phyloP scores from a whole-genome alignment of 257 asterid genomes.

The Thymus mandschuricus region DNA sequence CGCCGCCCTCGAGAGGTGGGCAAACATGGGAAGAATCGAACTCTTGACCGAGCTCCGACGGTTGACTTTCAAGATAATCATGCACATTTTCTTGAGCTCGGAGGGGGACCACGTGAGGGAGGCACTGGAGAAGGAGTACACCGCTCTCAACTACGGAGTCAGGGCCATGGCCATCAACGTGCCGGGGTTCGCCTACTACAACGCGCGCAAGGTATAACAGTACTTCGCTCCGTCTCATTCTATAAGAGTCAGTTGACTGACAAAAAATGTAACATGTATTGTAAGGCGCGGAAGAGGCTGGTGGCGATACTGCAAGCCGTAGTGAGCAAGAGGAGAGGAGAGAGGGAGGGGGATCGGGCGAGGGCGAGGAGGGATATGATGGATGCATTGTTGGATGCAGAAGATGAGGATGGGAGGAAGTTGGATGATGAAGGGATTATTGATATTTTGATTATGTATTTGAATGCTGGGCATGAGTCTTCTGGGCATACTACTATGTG shows the following conservation, averaged over 20 bases:
- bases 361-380: slow-evolving; percentile 65
- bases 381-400: slow-evolving; percentile 71
- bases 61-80: slow-evolving; percentile 78
- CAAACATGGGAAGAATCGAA: slow-evolving; percentile 64
- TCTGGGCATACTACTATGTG: slow-evolving; percentile 88
- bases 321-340: slow-evolving; percentile 57
- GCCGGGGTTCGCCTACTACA: slow-evolving; percentile 80
- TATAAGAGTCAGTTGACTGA: too few relatives aligned
- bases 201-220: slow-evolving; percentile 68
- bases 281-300: slow-evolving; percentile 68
- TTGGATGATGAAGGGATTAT: slow-evolving; percentile 77
- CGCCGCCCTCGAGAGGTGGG: slow-evolving; percentile 64
- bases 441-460: slow-evolving; percentile 78
- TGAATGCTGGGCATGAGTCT: slow-evolving; percentile 97
- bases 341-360: slow-evolving; percentile 25
- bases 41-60: slow-evolving; percentile 64
- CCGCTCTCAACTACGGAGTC: slow-evolving; percentile 68
- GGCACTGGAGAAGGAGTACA: slow-evolving; percentile 71
- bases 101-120: slow-evolving; percentile 63
- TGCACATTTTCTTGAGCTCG: slow-evolving; percentile 77
- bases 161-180: slow-evolving; percentile 82
- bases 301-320: slow-evolving; percentile 53
- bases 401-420: slow-evolving; percentile 61
- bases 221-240: too few relatives aligned
- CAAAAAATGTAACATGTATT: too few relatives aligned